phyloP scores from a whole-genome alignment of 1,284 basidiomycete genomes.

The Irpex rosettiformis region DNA sequence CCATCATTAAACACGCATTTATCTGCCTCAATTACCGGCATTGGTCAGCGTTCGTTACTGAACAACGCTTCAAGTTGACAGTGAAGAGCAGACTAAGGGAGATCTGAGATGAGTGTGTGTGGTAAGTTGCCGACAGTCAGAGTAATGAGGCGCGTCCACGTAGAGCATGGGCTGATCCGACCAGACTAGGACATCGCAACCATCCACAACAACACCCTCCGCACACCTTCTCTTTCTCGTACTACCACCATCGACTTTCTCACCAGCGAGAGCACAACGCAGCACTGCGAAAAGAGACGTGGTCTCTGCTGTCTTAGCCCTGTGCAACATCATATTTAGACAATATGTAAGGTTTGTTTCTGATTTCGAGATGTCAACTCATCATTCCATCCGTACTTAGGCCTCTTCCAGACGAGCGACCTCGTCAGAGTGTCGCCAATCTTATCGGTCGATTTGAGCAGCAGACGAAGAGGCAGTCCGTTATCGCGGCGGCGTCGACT shows the following conservation, averaged over 20 bases:
- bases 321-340: not conserved
- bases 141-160: not conserved
- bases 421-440: constrained; percentile 76
- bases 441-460: constrained; percentile 81
- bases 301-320: not conserved
- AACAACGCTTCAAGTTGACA: not conserved
- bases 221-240: constrained; percentile 1
- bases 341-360: not conserved
- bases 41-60: not conserved
- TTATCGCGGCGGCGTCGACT: constrained; percentile 27
- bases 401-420: constrained; percentile 80
- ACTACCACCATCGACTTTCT: constrained; percentile 10
- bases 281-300: not conserved
- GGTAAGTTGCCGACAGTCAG: not conserved
- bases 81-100: not conserved
- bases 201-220: not conserved
- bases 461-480: constrained; percentile 60
- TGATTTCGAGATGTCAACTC: constrained; percentile 4
- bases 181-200: constrained; percentile 1
- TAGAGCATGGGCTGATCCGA: not conserved
- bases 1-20: too few relatives aligned
- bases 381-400: constrained; percentile 33
- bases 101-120: not conserved
- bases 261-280: constrained; percentile 16
- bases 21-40: too few relatives aligned